A percentile compares a stretch with the other conserved stretches of the same genome.
Evolutionary conservation across 2,329 filamentous ascomycete genomes (phyloP).

Genomic region (Colletotrichum limetticola): DNA sequence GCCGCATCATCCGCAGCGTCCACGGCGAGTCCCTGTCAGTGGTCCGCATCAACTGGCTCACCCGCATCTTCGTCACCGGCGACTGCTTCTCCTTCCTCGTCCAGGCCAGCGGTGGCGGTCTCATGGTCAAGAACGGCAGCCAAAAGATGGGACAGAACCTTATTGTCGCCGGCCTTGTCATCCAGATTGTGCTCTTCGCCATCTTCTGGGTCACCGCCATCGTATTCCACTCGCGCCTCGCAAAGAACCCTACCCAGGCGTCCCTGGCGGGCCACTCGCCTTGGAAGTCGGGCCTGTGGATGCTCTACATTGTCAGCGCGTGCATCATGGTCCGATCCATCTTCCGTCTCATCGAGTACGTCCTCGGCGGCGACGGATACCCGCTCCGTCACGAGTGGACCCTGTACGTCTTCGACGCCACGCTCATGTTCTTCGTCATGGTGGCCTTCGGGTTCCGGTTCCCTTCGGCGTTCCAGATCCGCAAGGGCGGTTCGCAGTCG

Average conservation of each 20-base stretch:
- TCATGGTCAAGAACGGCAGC: constrained; percentile 41
- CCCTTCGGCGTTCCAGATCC: constrained; percentile 29
- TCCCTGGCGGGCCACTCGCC: constrained; percentile 39
- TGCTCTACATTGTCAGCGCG: constrained; percentile 61
- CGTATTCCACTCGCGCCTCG: constrained; percentile 57
- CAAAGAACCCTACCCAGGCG: constrained; percentile 34
- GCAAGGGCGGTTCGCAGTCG: constrained; percentile 18
- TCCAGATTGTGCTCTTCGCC: constrained; percentile 68
- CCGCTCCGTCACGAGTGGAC: constrained; percentile 66
- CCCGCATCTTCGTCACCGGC: constrained; percentile 64
- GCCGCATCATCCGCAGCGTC: constrained; percentile 53
- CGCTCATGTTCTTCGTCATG: constrained; percentile 62
- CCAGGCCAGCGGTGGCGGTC: constrained; percentile 57
- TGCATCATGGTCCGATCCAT: constrained; percentile 66
- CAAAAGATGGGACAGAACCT: constrained; percentile 58
- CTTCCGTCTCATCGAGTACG: constrained; percentile 68
- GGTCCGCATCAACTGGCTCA: constrained; percentile 54
- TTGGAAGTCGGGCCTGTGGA: constrained; percentile 50
- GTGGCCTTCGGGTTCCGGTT: constrained; percentile 50
- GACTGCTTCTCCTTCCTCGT: constrained; percentile 64
- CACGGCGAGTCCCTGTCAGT: constrained; percentile 47
- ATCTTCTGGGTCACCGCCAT: constrained; percentile 62
- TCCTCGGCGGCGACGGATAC: constrained; percentile 57
- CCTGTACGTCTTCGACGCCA: constrained; percentile 68
- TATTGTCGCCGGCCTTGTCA: constrained; percentile 64